Evolutionary conservation across 306 rosid genomes (phyloP).

Genomic region (Glycine soja): DNA sequence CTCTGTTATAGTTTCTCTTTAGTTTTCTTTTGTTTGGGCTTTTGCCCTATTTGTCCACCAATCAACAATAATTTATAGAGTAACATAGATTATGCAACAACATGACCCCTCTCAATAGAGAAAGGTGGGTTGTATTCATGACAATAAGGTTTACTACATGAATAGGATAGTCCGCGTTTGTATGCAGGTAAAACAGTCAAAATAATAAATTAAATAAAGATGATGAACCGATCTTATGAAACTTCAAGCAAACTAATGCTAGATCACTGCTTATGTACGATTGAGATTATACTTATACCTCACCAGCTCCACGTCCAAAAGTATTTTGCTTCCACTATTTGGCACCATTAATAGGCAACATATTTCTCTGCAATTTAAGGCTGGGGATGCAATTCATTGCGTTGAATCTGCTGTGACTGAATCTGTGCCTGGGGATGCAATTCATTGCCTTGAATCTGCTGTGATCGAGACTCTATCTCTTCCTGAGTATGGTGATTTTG

Average conservation of each 20-base stretch:
- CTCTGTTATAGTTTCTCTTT: too few species aligned
- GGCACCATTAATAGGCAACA: slow-evolving; percentile 31
- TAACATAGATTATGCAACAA: slow-evolving; percentile 16
- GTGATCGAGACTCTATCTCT: slow-evolving; percentile 34
- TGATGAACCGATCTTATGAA: slow-evolving; percentile 6
- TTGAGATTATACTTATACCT: slow-evolving; percentile 10
- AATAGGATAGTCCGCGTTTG: background rate
- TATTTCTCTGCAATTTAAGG: slow-evolving; percentile 33
- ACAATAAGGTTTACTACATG: background rate
- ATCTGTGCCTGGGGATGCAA: background rate
- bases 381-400: slow-evolving; percentile 11
- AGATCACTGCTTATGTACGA: slow-evolving; percentile 16
- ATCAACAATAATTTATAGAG: background rate
- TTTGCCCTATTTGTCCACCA: background rate
- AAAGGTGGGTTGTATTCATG: too few species aligned
- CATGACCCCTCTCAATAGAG: background rate
- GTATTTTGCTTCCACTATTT: slow-evolving; percentile 15
- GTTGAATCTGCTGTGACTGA: background rate
- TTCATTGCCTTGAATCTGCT: slow-evolving; percentile 42
- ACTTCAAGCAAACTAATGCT: slow-evolving; percentile 21
- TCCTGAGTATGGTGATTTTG: slow-evolving; percentile 42
- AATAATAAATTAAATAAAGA: slow-evolving; percentile 31
- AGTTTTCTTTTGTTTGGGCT: too few species aligned
- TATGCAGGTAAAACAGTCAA: slow-evolving; percentile 19
- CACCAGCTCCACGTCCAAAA: slow-evolving; percentile 41